Evolutionary conservation across 805 yeast genomes (phyloP), one percentile per base, ranked within the genome.

Genomic region (Lipomyces orientalis): DNA sequence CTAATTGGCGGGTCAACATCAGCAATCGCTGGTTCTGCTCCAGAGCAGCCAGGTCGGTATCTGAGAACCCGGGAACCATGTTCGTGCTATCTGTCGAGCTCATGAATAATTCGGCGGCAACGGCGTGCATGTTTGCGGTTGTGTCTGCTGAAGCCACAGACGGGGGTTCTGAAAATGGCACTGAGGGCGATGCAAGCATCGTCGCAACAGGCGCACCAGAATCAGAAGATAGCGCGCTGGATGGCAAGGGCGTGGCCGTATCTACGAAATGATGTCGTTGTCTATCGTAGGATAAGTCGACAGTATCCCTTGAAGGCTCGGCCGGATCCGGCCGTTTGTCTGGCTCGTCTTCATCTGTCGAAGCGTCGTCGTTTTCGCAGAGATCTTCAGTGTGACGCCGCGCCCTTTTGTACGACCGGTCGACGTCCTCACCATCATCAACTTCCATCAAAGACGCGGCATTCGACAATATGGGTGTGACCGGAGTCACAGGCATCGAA

Each of bases 351-450:
- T 58, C 61, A 19, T 58, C 61, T 25, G 61, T 58, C 39, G 61
- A 31, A 3, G 8, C 3, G 12, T 33, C 43, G 54, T 55, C 49
- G 39, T 49, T 55, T 14, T 43, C 54, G 33, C 22, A 10, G 16
- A 39, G 39, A 19, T n/a, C 33, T 4, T n/a, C n/a, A 22, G 29
- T 19, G 9, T 37, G 51, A 2, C 59, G 60, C 12, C 70, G 59
- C 65, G 60, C 51, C 8, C 70, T 65, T 35, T 67, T 67, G 37
- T 64, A 58, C 37, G 49, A 67, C 5, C 70, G 60, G 22, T 64
- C 67, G 14, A 61, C 58, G 25, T 60, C 64, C 12, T 58, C 61
- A 57, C 54, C 49, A 14, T 60, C 65, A 12, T 64, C 70, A 33
- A 64, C 65, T 31, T 64, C 70, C 16, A 64, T 52, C n/a, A 64